Evolutionary conservation across 2,329 filamentous ascomycete genomes (phyloP), one percentile per base, ranked within the genome.

Genomic region (Pseudodiploospora longispora): DNA sequence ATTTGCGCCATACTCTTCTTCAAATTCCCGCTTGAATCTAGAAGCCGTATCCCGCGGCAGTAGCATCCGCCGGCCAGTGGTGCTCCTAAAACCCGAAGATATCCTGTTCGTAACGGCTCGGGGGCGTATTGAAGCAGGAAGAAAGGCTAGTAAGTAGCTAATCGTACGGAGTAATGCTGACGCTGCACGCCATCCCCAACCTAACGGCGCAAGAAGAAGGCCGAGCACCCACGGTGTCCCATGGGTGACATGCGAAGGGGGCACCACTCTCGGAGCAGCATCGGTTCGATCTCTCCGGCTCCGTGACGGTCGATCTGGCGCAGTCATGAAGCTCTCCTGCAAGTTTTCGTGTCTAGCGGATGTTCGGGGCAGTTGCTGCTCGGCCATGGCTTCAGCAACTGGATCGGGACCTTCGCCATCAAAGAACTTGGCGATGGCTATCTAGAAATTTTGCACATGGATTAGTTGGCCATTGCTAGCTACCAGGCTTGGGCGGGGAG

Each of bases 371-470:
- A 80, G 72, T n/a, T 73, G 65, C 48, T 82, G 73, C 6, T 76
- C 73, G 40, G 82, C 76, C 41, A 82, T 75, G 46, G 86, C 86
- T 67, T 93, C 87, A 46, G 85, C 84, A 12, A 91, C 70, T 9
- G 80, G 84, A 61, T 95, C 87, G 40, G 88, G 78, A 4, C 84
- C 84, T 67, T 97, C 93, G 54, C 93, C 93, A 58, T 98, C 93
- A 62, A 96, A 98, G 77, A 97, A 97, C 60, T 94, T 94, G 52
- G 93, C 81, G 51, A 98, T 91, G 46, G 93, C 91, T 56, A 97
- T 95, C 83, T 96, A 60, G 4, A 45, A 10, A 3, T 19, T 19
- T 19, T 19, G 19, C 19, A 19, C 19, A 19, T 19, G 19, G 19
- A 19, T 8, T 7, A 37, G 12, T 12, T 9, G 32, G 3, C 8